These are phyloP conservation scores for Eucalyptus tenuipes DNA, from an alignment of 345 rosid species.

Conservation along the genomic window DNA sequence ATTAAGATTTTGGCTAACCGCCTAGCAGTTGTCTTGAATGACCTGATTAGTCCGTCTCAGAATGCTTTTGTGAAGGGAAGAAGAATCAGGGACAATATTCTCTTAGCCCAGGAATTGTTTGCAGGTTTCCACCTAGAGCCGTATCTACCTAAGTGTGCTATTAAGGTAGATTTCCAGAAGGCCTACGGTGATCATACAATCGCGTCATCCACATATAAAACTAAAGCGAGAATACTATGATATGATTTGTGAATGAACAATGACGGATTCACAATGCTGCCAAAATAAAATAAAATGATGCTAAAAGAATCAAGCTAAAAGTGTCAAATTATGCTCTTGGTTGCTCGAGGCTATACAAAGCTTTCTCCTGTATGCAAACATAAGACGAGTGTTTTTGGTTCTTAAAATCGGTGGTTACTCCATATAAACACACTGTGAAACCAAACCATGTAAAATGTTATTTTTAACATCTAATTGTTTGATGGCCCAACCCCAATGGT, in stretches of 20 bases:
- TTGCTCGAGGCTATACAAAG: background rate
- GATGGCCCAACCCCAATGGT: rapidly evolving
- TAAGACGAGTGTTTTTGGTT: background rate
- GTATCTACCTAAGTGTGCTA: too few relatives aligned
- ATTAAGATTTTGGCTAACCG: too few relatives aligned
- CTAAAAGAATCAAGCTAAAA: background rate
- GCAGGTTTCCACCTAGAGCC: too few relatives aligned
- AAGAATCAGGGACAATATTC: too few relatives aligned
- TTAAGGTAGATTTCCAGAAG: too few relatives aligned
- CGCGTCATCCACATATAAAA: background rate
- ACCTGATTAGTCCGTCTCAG: too few relatives aligned
- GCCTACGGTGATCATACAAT: too few relatives aligned
- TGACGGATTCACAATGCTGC: rapidly evolving
- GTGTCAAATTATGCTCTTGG: background rate
- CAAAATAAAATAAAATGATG: background rate
- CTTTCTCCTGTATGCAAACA: background rate
- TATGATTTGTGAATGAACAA: background rate
- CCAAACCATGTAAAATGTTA: background rate
- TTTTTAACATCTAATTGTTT: background rate
- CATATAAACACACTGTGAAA: background rate
- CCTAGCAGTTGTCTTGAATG: too few relatives aligned
- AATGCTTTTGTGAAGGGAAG: too few relatives aligned
- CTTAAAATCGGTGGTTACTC: rapidly evolving
- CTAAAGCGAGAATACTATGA: background rate
- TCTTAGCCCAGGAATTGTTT: too few relatives aligned